Base-by-base conservation (phyloP, 306 rosid species). In the Dryas octopetala region DNA sequence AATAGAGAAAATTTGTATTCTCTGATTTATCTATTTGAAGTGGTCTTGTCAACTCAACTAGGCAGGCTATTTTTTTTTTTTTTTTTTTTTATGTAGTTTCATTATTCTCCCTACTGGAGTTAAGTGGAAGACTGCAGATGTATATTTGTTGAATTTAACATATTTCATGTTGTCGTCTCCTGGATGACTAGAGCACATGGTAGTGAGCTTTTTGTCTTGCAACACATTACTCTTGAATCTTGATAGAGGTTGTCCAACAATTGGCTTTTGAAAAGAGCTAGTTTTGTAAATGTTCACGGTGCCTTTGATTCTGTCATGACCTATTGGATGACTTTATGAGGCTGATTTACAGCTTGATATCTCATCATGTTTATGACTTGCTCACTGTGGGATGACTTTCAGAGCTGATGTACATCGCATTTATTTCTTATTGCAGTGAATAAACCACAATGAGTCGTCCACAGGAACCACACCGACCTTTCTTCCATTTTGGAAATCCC, bases 401-500 rank as follows among this genome's bases (percentile, higher is more conserved):
- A 3, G 2, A 50, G 40, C 66, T 60, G 68, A 46, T 73, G 15
- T 45, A 15, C 46, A 14, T 28, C 5, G 8, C 15, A 26, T 47
- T 47, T 16, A 6, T 40, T 3, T 43, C 53, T 76, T 70, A 59
- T 73, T 76, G 79, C 85, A 88, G 96, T 55, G 3, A 61, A 76
- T 66, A 54, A 5, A 51, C 69, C 43, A 19, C 44, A 62, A 93
- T 93, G 98, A 86, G 96, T 75, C 88, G 84, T 66, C 78, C 97
- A 76, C 91, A 88, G 70, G 93, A 78, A 4, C 93, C 90, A 26
- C 96, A 85, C 48, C 77, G 93, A 19, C 79, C 88, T 5, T 86
- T 91, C 84, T 93, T 91, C 76, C 86, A 85, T 38, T 93, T 91
- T 57, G 96, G 97, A 73, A 93, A 91, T 78, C 97, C 96, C 66